Evolutionary conservation across 129 eudicot genomes (phyloP).

Genomic region (Lactuca sativa): DNA sequence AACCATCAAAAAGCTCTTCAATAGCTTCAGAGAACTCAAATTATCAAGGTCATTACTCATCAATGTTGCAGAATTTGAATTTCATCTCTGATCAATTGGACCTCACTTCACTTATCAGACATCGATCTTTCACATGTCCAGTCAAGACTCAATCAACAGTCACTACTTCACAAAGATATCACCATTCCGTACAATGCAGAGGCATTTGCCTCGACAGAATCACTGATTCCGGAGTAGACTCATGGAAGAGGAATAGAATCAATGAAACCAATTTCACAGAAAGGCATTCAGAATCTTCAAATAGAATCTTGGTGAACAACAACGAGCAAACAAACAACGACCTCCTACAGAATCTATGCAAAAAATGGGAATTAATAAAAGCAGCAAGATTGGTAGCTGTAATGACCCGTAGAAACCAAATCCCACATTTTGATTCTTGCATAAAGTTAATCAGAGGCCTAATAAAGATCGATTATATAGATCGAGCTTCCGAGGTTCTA

Average conservation of each 20-base stretch:
- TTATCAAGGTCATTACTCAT: constrained; percentile 38
- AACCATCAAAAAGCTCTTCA: constrained; percentile 12
- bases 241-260: constrained; percentile 29
- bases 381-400: constrained; percentile 58
- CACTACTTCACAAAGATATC: constrained; percentile 25
- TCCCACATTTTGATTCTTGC: constrained; percentile 65
- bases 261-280: background rate
- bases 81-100: constrained; percentile 25
- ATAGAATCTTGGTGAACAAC: constrained; percentile 48
- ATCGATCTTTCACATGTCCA: constrained; percentile 5
- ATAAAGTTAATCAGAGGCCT: constrained; percentile 69
- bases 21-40: constrained; percentile 14
- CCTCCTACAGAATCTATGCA: constrained; percentile 55
- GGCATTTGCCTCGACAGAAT: constrained; percentile 45
- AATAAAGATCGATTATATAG: constrained; percentile 35
- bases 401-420: constrained; percentile 81
- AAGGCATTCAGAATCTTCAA: constrained; percentile 9
- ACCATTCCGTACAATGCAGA: constrained; percentile 21
- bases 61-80: constrained; percentile 38
- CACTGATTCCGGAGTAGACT: constrained; percentile 19
- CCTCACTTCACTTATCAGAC: constrained; percentile 7
- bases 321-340: constrained; percentile 61
- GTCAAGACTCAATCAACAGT: constrained; percentile 25
- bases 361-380: constrained; percentile 46
- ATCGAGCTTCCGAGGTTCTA: constrained; percentile 57